Conservation (phyloP, 31 red algal genomes). For the Endocladia muricata region DNA sequence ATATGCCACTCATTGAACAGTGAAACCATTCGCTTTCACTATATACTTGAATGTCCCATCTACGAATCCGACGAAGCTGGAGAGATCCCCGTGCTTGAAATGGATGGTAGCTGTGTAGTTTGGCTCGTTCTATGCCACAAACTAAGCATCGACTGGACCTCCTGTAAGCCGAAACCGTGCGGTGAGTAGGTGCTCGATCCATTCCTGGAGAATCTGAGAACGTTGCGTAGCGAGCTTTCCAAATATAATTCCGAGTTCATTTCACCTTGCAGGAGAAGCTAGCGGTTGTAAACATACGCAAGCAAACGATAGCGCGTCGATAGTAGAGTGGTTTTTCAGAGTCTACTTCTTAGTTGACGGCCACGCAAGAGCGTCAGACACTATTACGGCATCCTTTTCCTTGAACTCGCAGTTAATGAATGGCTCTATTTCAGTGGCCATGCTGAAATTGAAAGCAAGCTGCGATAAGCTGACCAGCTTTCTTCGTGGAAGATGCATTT, state of each 20-base stretch:
- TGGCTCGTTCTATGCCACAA: not conserved
- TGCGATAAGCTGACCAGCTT: no score
- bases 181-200: not conserved
- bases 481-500: no score
- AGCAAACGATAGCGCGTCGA: not conserved
- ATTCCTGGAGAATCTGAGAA: not conserved
- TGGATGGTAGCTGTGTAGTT: not conserved
- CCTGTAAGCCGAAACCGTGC: not conserved
- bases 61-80: constrained; percentile 11
- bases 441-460: no score
- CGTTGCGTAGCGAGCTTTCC: not conserved
- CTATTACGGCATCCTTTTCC: no score
- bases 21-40: not conserved
- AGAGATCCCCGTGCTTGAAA: not conserved
- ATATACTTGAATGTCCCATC: not conserved
- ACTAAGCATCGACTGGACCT: not conserved
- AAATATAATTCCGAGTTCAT: not conserved
- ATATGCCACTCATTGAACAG: constrained; percentile 7
- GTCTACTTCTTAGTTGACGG: not conserved
- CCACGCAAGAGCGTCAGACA: no score
- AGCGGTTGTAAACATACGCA: not conserved
- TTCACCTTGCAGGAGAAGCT: not conserved
- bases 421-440: no score
- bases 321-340: not conserved
- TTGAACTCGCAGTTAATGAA: no score